These are phyloP conservation scores for Tolypocladium endophyticum DNA, from an alignment of 2,329 filamentous ascomycete genomes.

Conservation along the genomic window DNA sequence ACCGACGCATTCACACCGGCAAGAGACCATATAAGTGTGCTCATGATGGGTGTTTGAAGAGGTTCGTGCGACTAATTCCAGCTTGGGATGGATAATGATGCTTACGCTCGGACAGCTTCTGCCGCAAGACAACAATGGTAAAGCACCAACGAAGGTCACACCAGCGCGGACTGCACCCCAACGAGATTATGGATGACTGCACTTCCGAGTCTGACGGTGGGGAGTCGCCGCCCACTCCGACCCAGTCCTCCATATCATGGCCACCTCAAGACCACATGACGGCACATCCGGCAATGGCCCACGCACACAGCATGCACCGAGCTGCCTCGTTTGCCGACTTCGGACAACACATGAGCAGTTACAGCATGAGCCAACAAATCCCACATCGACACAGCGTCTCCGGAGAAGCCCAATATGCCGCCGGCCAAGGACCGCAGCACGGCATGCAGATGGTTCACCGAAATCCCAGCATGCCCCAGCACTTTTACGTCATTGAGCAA, in stretches of 20 bases:
- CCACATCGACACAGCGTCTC: conserved; percentile 36
- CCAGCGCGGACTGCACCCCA: conserved; percentile 45
- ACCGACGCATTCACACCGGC: conserved; percentile 55
- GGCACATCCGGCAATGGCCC: conserved; percentile 23
- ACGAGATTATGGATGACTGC: conserved; percentile 42
- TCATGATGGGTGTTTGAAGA: conserved; percentile 52
- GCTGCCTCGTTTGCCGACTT: conserved; percentile 46
- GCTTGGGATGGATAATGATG: neutral
- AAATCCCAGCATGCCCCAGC: conserved; percentile 34
- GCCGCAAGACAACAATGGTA: conserved; percentile 61
- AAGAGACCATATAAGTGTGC: conserved; percentile 56
- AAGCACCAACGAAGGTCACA: conserved; percentile 55
- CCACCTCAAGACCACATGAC: conserved; percentile 30
- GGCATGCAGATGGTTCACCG: conserved; percentile 38
- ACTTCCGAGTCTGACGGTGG: conserved; percentile 47
- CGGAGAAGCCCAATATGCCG: conserved; percentile 31
- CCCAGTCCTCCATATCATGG: conserved; percentile 42
- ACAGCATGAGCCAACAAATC: conserved; percentile 29
- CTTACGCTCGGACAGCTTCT: conserved; percentile 43
- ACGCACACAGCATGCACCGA: conserved; percentile 33
- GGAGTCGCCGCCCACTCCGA: conserved; percentile 49
- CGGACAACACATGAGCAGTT: conserved; percentile 36
- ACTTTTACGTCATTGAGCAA: conserved; percentile 51
- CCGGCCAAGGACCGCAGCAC: conserved; percentile 24
- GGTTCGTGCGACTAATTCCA: conserved; percentile 23